These are phyloP conservation scores for Eucalyptus urophylla DNA, from an alignment of 345 rosid species.

Conservation along the genomic window DNA sequence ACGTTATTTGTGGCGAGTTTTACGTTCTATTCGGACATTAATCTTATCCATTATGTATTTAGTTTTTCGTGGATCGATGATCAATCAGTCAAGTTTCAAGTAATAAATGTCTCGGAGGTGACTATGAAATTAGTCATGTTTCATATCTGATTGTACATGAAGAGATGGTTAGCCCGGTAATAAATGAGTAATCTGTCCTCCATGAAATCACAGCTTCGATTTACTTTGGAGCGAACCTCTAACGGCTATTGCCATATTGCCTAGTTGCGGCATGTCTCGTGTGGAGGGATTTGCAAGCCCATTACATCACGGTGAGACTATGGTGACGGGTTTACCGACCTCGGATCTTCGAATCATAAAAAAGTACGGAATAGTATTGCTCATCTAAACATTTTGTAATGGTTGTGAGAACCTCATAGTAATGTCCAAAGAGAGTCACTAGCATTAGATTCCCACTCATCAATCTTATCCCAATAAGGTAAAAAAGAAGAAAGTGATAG, in stretches of 20 bases:
- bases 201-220: neutral
- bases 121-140: no score
- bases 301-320: neutral
- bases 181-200: neutral
- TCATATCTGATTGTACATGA: neutral
- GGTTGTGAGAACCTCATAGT: neutral
- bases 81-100: neutral
- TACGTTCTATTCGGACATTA: neutral
- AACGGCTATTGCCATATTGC: neutral
- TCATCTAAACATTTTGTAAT: neutral
- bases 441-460: neutral
- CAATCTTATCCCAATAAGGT: neutral
- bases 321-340: accelerated
- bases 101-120: no score
- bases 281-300: neutral
- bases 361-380: accelerated
- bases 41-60: neutral
- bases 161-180: neutral
- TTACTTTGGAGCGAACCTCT: neutral
- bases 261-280: neutral
- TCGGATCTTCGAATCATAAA: neutral
- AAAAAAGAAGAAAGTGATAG: neutral
- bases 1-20: neutral
- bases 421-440: neutral
- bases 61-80: neutral